Conservation (phyloP, 441 rosid species). For the Jatropha multifida region DNA sequence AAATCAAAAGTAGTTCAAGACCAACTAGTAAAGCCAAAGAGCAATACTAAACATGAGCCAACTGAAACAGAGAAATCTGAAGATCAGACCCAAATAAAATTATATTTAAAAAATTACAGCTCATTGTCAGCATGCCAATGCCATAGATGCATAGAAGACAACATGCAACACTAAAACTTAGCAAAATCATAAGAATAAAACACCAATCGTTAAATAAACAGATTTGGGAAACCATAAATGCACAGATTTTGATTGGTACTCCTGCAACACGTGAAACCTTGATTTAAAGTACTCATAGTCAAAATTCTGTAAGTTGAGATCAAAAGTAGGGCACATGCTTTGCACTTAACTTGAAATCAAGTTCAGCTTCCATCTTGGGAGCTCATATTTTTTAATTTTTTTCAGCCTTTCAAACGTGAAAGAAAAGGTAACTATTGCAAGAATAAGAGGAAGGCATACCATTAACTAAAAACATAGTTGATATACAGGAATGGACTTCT, state of each 20-base stretch:
- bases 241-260: neutral
- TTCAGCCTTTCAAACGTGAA: neutral
- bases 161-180: neutral
- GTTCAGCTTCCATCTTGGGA: neutral
- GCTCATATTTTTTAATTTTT: neutral
- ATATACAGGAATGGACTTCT: neutral
- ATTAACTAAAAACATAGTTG: neutral
- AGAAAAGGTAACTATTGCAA: neutral
- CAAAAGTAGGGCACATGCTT: neutral
- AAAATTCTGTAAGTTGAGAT: neutral
- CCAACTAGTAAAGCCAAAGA: neutral
- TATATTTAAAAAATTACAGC: neutral
- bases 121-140: neutral
- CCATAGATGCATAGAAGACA: neutral
- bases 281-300: neutral
- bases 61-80: neutral
- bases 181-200: neutral
- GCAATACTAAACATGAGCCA: neutral
- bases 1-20: conserved; percentile 3
- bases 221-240: neutral
- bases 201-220: neutral
- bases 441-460: neutral
- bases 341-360: neutral
- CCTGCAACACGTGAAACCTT: neutral
- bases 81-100: neutral